A percentile compares a stretch with the other conserved stretches of the same genome.
These are phyloP conservation scores for Coccomyxa subellipsoidea DNA, from an alignment of 163 green algal genomes.

Conservation along the genomic window DNA sequence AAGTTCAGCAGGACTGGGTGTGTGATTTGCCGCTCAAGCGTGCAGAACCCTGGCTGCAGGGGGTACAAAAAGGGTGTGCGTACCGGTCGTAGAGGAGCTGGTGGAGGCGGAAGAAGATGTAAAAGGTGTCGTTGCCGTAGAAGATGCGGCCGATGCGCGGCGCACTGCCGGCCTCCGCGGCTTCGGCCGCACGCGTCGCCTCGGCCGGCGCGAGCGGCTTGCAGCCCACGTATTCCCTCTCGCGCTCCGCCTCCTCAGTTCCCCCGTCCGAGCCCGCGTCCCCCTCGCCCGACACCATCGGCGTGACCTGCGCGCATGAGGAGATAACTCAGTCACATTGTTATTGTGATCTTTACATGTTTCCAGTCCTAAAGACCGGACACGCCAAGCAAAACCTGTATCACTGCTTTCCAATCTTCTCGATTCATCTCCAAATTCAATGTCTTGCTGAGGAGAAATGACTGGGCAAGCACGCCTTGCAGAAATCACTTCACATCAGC, in stretches of 20 bases:
- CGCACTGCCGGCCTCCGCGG: neutral
- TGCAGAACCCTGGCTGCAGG: neutral
- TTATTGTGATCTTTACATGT: too few relatives aligned
- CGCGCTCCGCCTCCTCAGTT: conserved; percentile 24
- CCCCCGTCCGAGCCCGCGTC: conserved; percentile 19
- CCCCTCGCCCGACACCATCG: neutral
- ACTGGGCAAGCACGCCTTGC: too few relatives aligned
- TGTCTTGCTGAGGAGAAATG: too few relatives aligned
- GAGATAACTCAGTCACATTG: neutral
- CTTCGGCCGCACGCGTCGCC: neutral
- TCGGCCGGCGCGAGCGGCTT: conserved; percentile 36
- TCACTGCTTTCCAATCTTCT: too few relatives aligned
- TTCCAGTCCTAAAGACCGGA: too few relatives aligned
- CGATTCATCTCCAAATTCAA: too few relatives aligned
- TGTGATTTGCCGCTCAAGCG: neutral
- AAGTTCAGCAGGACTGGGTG: neutral
- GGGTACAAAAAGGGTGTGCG: too few relatives aligned
- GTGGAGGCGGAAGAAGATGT: conserved; percentile 88
- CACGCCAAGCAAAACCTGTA: too few relatives aligned
- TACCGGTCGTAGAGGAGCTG: conserved; percentile 78
- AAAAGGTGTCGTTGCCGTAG: conserved; percentile 92
- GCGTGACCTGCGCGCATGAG: neutral
- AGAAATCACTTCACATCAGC: too few relatives aligned
- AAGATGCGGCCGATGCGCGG: conserved; percentile 54
- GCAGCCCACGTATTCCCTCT: conserved; percentile 31